Evolutionary conservation across 768 basidiomycete species (phyloP).

Genomic region (Galerina marginata): DNA sequence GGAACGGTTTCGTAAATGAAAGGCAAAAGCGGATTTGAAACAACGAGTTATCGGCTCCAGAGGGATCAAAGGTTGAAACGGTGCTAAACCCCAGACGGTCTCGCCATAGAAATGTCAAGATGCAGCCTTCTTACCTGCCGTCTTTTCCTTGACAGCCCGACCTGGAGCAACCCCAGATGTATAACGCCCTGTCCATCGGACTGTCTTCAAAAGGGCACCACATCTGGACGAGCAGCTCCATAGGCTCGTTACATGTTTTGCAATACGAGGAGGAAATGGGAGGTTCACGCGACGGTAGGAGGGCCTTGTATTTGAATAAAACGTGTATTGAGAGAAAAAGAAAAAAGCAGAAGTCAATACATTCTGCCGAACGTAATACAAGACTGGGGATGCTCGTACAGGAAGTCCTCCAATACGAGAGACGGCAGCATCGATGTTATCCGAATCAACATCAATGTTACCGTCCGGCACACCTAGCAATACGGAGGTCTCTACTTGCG

Average conservation of each 20-base stretch:
- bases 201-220: slow-evolving; percentile 92
- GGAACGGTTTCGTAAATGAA: background rate
- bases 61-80: slow-evolving; percentile 4
- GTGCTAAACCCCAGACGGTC: background rate
- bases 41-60: background rate
- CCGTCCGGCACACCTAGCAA: slow-evolving; percentile 86
- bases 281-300: slow-evolving; percentile 69
- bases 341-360: slow-evolving; percentile 44
- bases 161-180: slow-evolving; percentile 83
- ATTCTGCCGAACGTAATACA: slow-evolving; percentile 53
- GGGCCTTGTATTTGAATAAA: slow-evolving; percentile 56
- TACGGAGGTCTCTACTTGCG: slow-evolving; percentile 68
- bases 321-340: slow-evolving; percentile 21
- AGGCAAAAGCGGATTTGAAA: background rate
- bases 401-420: slow-evolving; percentile 91
- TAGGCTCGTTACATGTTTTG: slow-evolving; percentile 70
- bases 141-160: slow-evolving; percentile 73
- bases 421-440: slow-evolving; percentile 78
- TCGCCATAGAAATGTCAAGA: slow-evolving; percentile 2
- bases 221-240: slow-evolving; percentile 85
- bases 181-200: slow-evolving; percentile 82
- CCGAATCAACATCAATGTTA: slow-evolving; percentile 55
- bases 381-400: slow-evolving; percentile 70
- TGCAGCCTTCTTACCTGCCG: slow-evolving; percentile 65
- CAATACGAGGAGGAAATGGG: slow-evolving; percentile 69